phyloP scores from a whole-genome alignment of 2,329 filamentous ascomycete genomes.

The Ceratocystis variospora region DNA sequence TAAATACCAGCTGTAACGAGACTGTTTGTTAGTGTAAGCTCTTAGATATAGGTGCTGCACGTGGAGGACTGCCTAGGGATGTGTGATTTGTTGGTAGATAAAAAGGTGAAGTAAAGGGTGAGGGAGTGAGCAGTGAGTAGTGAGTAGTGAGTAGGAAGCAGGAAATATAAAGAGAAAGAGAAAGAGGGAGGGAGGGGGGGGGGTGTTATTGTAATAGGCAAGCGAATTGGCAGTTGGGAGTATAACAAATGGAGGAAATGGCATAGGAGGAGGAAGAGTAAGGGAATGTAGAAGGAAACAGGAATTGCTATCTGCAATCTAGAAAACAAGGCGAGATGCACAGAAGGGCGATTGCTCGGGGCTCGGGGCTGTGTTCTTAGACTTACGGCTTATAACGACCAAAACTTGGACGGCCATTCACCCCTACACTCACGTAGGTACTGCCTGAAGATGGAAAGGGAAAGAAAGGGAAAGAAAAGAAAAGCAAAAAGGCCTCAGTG shows the following conservation, averaged over 20 bases:
- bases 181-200: not conserved
- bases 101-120: not conserved
- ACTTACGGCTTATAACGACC: not conserved
- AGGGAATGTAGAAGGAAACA: not conserved
- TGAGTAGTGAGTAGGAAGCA: too few relatives aligned
- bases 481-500: not conserved
- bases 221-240: too few relatives aligned
- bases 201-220: too few relatives aligned
- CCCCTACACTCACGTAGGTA: not conserved
- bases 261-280: constrained; percentile 4
- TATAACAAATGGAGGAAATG: not conserved
- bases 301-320: not conserved
- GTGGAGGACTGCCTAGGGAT: not conserved
- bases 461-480: not conserved
- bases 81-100: not conserved
- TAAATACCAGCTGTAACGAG: not conserved
- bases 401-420: not conserved
- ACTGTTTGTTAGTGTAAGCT: not conserved
- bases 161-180: not conserved
- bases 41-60: not conserved
- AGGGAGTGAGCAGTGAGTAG: too few relatives aligned
- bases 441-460: not conserved
- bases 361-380: not conserved
- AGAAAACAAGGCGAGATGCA: not conserved
- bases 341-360: not conserved